Base-by-base conservation (phyloP, 371 early-diverging fungal species). In the Apophysomyces variabilis region DNA sequence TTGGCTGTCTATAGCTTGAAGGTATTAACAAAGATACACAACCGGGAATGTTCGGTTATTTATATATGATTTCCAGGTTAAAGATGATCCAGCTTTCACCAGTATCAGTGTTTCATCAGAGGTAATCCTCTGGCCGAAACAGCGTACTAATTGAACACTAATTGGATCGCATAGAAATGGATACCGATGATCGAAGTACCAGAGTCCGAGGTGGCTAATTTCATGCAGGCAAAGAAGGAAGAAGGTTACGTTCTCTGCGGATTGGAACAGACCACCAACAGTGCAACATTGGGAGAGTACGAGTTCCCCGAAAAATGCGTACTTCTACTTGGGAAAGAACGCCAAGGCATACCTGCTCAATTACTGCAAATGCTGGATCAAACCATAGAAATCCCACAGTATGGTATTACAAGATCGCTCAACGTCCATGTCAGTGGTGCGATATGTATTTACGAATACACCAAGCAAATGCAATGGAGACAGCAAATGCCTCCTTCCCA, bases 391-490 rank as follows among this genome's bases (percentile, higher is more conserved):
- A 87, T 90, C 26, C 88, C 88, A 32, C 90, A 90, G 65, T 86
- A 83, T 68, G 90, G 90, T 37, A 75, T 87, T 13, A 84, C 78
- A 1, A 74, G 86, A 38, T 85, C 85, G 13, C 68, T 90, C 58
- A 90, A 90, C 63, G 90, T 90, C 0, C 89, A 90, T 70, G 90
- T 90, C 35, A 83, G 82, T 62, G 89, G 85, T 50, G 78, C 88
- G 7, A 76, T 90, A 58, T 79, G 85, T 45, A 71, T 88, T 44
- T 87, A 85, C 68, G 86, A 86, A 67, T 88, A 82, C 62, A 78
- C 84, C n/a, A 87, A 86, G 57, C 80, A 80, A 47, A 80, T 80
- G 71, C 76, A 78, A 37, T 77, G 80, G 78, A 71, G 72, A 61
- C 77, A 74, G 44, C 69, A 71, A 47, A n/a, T 50, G 54, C 54